These are phyloP conservation scores for Sporothrix curviconia DNA, from an alignment of 2,329 filamentous ascomycete species.

Conservation along the genomic window DNA sequence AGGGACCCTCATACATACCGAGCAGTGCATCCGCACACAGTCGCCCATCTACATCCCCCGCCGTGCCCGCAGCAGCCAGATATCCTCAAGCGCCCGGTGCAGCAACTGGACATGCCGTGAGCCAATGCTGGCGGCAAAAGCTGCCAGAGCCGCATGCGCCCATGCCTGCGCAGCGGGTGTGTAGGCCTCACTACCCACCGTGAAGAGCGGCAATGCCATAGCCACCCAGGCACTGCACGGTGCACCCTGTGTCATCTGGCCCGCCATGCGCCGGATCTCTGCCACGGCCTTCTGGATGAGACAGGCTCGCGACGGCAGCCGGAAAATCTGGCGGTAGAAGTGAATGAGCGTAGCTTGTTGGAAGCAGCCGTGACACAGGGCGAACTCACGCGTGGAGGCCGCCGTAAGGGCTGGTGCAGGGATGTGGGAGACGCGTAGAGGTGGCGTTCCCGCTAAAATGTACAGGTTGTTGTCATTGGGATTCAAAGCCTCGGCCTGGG, in stretches of 20 bases:
- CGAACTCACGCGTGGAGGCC: constrained; percentile 4
- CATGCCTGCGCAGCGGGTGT: constrained; percentile 14
- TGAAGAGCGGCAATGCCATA: constrained; percentile 16
- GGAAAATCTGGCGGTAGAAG: constrained; percentile 16
- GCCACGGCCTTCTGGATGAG: constrained; percentile 12
- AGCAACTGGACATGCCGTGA: constrained; percentile 11
- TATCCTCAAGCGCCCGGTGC: constrained; percentile 6
- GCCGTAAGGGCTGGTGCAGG: background rate
- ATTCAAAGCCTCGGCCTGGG: too few relatives aligned
- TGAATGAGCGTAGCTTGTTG: constrained; percentile 17
- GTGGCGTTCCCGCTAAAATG: background rate
- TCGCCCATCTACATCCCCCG: constrained; percentile 1
- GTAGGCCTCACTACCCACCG: constrained; percentile 13
- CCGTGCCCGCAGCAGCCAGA: constrained; percentile 11
- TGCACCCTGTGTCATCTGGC: constrained; percentile 14
- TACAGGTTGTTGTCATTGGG: background rate
- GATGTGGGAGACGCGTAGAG: background rate
- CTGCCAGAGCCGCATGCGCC: constrained; percentile 1
- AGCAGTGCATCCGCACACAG: constrained; percentile 5
- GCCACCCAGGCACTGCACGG: constrained; percentile 14
- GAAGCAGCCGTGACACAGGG: constrained; percentile 13
- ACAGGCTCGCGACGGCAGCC: constrained; percentile 8
- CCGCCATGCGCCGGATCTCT: constrained; percentile 4
- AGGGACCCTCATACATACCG: background rate
- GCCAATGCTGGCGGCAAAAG: constrained; percentile 10